A percentile compares a stretch with the other conserved stretches of the same genome.
These are phyloP conservation scores for Reutealis trisperma DNA, from an alignment of 345 rosid genomes.

Conservation along the genomic window DNA sequence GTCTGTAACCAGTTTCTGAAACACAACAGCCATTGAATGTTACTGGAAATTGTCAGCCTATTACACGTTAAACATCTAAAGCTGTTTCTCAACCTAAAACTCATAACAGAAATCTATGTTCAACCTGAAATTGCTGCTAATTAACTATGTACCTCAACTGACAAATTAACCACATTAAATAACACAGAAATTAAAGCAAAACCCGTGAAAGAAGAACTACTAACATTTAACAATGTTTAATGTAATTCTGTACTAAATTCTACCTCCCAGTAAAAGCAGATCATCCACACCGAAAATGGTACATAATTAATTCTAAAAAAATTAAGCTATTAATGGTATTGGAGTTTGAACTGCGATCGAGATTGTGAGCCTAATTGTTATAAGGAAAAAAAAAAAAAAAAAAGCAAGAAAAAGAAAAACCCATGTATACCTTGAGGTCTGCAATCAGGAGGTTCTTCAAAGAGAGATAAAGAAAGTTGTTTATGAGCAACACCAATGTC, in stretches of 20 bases:
- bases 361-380: too few species aligned
- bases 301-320: too few species aligned
- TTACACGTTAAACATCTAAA: background rate
- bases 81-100: background rate
- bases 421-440: conserved; percentile 49
- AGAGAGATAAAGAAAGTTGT: conserved; percentile 75
- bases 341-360: too few species aligned
- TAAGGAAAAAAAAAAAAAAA: too few species aligned
- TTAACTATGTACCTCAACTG: background rate
- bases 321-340: too few species aligned
- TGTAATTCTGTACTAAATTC: too few species aligned
- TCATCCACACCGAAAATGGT: too few species aligned
- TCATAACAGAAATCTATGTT: background rate
- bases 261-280: too few species aligned
- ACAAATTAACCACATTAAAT: background rate
- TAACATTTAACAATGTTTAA: too few species aligned
- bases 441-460: conserved; percentile 85
- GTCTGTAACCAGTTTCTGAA: conserved; percentile 15
- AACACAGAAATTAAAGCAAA: background rate
- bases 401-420: background rate
- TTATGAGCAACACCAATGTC: conserved; percentile 92
- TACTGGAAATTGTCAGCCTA: conserved; percentile 6
- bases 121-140: background rate
- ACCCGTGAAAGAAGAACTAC: background rate
- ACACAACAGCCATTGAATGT: background rate